These are phyloP conservation scores for Apium graveolens DNA, from an alignment of 129 eudicot species.

Conservation along the genomic window DNA sequence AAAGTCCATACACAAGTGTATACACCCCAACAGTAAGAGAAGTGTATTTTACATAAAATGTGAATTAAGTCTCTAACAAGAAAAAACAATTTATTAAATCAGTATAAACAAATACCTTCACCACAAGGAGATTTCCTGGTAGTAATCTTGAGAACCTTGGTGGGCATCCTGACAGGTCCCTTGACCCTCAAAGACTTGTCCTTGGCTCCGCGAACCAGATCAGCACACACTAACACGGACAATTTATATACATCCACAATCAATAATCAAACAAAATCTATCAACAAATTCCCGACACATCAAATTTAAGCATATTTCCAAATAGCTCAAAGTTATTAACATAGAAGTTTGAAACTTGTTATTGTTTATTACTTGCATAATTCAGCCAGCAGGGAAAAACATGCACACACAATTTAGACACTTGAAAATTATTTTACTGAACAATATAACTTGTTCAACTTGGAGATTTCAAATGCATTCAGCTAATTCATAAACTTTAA, in stretches of 20 bases:
- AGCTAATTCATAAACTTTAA: background rate
- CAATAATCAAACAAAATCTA: background rate
- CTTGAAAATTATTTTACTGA: background rate
- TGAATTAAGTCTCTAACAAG: background rate
- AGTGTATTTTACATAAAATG: background rate
- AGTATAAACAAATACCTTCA: slow-evolving; percentile 47
- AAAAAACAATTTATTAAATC: background rate
- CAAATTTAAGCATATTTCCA: background rate
- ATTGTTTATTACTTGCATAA: no score
- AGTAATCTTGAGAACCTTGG: slow-evolving; percentile 81
- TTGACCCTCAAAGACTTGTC: slow-evolving; percentile 80
- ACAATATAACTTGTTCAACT: no score
- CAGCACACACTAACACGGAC: slow-evolving; percentile 57
- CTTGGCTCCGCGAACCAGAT: slow-evolving; percentile 93
- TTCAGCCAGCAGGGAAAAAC: no score
- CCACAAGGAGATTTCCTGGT: slow-evolving; percentile 96
- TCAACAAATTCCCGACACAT: background rate
- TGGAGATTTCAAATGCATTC: background rate
- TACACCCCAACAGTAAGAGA: background rate
- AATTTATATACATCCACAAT: background rate
- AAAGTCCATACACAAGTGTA: background rate
- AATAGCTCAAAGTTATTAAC: background rate
- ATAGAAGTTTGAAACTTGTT: no score
- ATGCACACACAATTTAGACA: background rate
- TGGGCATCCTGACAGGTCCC: slow-evolving; percentile 96